Percentiles rank a stretch among this genome's conserved stretches.
These are phyloP conservation scores for Lipomyces yamadae DNA, from an alignment of 805 yeast species.

Conservation along the genomic window DNA sequence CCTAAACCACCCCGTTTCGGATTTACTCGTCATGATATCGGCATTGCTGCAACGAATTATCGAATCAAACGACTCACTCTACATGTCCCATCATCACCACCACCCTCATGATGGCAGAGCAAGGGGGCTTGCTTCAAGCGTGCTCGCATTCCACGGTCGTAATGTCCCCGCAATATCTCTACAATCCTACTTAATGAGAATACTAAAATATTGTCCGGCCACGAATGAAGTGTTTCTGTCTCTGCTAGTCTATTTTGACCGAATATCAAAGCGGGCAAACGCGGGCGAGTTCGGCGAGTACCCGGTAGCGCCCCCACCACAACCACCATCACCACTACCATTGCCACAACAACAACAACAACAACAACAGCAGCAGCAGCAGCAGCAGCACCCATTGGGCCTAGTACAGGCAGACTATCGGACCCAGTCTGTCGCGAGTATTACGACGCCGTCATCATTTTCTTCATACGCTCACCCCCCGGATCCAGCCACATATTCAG, in stretches of 20 bases:
- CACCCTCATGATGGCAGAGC: slow-evolving; percentile 21
- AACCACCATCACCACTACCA: slow-evolving; percentile 1
- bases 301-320: neutral
- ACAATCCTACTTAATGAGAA: slow-evolving; percentile 86
- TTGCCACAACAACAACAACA: neutral
- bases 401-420: neutral
- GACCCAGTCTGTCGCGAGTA: neutral
- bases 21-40: slow-evolving; percentile 81
- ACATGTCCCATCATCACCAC: slow-evolving; percentile 50
- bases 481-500: slow-evolving; percentile 11
- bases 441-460: slow-evolving; percentile 13
- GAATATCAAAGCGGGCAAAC: slow-evolving; percentile 85
- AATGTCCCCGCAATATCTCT: slow-evolving; percentile 94
- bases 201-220: slow-evolving; percentile 96
- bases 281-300: slow-evolving; percentile 29
- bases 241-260: slow-evolving; percentile 87
- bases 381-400: neutral
- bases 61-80: slow-evolving; percentile 84
- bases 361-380: neutral
- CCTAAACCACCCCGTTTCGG: slow-evolving; percentile 80
- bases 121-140: slow-evolving; percentile 28
- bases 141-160: slow-evolving; percentile 91
- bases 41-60: slow-evolving; percentile 84
- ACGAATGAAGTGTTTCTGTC: slow-evolving; percentile 95
- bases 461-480: slow-evolving; percentile 13